A percentile compares a stretch with the other conserved stretches of the same genome.
phyloP scores from a whole-genome alignment of 371 early-diverging fungal species.

The Chytridium lagenaria region DNA sequence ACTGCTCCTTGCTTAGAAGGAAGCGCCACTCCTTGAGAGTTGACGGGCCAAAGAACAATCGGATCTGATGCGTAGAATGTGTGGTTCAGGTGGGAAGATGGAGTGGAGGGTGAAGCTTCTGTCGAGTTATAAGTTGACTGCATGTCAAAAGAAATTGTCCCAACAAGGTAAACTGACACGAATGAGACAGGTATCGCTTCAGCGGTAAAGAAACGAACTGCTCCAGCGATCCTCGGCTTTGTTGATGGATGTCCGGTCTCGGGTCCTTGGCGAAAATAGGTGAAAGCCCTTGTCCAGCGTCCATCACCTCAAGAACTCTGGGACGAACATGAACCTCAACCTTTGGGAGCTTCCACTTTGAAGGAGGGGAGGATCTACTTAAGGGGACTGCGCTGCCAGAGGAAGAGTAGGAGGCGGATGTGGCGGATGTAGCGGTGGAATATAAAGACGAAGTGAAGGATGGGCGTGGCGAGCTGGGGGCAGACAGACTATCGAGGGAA shows the following conservation, averaged over 20 bases:
- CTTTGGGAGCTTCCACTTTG: constrained; percentile 10
- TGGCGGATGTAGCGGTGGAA: too few species aligned
- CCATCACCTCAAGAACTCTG: background rate
- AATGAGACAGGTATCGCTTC: background rate
- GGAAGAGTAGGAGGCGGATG: too few species aligned
- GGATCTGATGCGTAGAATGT: constrained; percentile 20
- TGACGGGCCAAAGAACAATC: constrained; percentile 9
- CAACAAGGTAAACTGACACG: constrained; percentile 13
- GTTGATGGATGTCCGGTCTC: constrained; percentile 1
- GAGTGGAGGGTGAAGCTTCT: background rate
- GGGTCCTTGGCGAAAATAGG: background rate
- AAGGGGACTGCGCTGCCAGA: too few species aligned
- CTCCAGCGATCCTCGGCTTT: background rate
- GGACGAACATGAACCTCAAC: constrained; percentile 7
- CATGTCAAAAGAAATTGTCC: background rate
- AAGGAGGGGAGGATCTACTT: too few species aligned
- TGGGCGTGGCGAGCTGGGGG: too few species aligned
- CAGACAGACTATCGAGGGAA: too few species aligned
- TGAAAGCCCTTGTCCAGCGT: background rate
- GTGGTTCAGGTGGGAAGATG: background rate
- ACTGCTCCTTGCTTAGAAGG: background rate
- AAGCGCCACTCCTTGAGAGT: background rate
- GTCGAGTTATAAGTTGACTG: background rate
- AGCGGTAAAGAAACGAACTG: constrained; percentile 1
- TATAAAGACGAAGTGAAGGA: too few species aligned